Base-by-base conservation (phyloP, 257 asterid genomes). In the Primulina tabacum region DNA sequence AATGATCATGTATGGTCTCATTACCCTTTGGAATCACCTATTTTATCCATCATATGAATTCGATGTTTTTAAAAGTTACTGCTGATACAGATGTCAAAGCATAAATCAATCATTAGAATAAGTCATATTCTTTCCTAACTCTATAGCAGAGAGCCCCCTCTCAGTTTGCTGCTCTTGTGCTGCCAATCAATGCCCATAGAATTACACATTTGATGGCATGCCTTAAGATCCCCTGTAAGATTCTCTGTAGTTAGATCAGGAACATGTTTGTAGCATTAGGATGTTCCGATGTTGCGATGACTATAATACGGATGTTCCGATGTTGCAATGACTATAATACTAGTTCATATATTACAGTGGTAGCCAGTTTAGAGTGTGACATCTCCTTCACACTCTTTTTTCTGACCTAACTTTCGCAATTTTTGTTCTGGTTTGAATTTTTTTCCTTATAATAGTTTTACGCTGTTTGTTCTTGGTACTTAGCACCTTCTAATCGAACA, bases 391-490 rank as follows among this genome's bases (percentile, higher is more conserved):
- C 8, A 18, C 68, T 37, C 61, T 62, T 60, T 24, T 28, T 11
- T 32, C 18, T 62, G 17, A 65, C 24, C 33, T 62, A 60, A 55
- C 37, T 62, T 38, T 53, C 29, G 8, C 24, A 47, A 1, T 57
- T 7, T 14, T 65, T 52, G 64, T 68, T 35, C 32, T 69, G 52
- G 59, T 69, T 75, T 69, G 43, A 70, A 26, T 58, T 47, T 59
- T 65, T 60, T 76, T 55, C 40, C 53, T 47, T 24, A 4, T 40
- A 8, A 8, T 43, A 38, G 50, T 43, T 43, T 43, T 43, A n/a
- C 12, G 4, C 4, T 43, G 53, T 43, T 38, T 7, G n/a, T 57
- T 60, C 47, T 50, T 69, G 57, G 32, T 50, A 61, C 34, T 26
- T 66, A 14, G 55, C 34, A 14, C 34, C 24, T 58, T 61, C 5